Evolutionary conservation across 139 green algal species (phyloP), one percentile per base, ranked within the genome.

Genomic region (Picochlorum sp.): DNA sequence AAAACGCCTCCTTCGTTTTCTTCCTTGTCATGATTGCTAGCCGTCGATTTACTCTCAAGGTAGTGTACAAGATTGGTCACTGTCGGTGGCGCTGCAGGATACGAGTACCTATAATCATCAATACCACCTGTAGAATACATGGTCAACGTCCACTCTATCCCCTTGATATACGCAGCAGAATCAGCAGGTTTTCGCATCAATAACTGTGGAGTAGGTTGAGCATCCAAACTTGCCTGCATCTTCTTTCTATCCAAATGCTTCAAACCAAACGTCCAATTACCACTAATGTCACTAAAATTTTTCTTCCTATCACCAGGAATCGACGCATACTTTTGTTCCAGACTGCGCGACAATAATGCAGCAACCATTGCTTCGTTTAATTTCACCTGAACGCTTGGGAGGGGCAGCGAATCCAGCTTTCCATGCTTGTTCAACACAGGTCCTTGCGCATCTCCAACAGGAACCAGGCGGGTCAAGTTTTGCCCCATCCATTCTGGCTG

Each of bases 101-200:
- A 83, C 11, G 38, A 65, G 45, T 68, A 90, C 20, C 85, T 57
- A 69, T 90, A 93, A 73, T 93, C 77, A 0, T 69, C 65, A 62
- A 84, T 84, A 26, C 70, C 60, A 2, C 73, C 74, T 50, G 52
- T 18, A 26, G 74, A 51, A 63, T 91, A 94, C 86, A 93, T 95
- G 60, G 73, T 45, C 61, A 95, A 60, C 45, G 89, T 74, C 87
- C 87, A 95, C 52, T 83, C 65, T 49, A 86, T 34, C 21, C 86
- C 87, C 58, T 82, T 62, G 61, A 82, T 45, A 70, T 81, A 84
- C 10, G 18, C 44, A 13, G 9, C 16, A 20, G 20, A 44, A 28
- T 70, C 63, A 14, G 63, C 50, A 20, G 24, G 50, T n/a, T 31
- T 55, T 14, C 63, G 50, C 30, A 30, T 28, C 20, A 65, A 28